Evolutionary conservation across 352 stramenopile species (phyloP), one percentile per base, ranked within the genome.

Genomic region (Globisporangium acanthophoron): DNA sequence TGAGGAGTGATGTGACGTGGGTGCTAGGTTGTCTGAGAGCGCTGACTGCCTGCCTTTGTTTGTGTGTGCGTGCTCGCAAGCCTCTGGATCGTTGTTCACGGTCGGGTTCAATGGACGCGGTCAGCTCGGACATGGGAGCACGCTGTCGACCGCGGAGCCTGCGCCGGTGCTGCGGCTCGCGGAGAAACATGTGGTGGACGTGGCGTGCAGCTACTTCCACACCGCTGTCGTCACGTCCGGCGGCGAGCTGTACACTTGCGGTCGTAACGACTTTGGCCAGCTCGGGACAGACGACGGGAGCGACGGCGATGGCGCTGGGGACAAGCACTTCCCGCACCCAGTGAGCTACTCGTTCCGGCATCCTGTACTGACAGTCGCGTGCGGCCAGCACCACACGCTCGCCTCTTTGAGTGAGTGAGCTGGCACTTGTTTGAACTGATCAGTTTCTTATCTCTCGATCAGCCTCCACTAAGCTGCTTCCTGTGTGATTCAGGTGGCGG

Each of bases 161-260:
- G 77, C 72, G 33, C 63, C 78, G 0, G 79, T 91, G 40, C 54
- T 69, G 15, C 66, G 61, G 37, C 57, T 92, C 16, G 29, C 41
- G 13, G 68, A 59, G 54, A 80, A 84, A 37, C 70, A 72, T n/a
- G 85, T 97, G 16, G 64, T 82, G 1, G 70, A 91, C 43, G 90
- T 93, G 8, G 80, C 82, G 4, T 97, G 90, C 65, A 97, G 90
- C 67, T 98, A 97, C 61, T 97, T 97, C 61, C 92, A 98, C 75
- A 96, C 80, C 1, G 69, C 90, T 39, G 76, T 97, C 39, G 70
- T 90, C 24, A 91, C 80, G 27, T 71, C 78, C 16, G 82, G 87
- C 35, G 87, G 87, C 12, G 76, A 92, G 39, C 64, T 97, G 37
- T 96, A 83, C 46, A 64, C 85, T 9, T 97, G 92, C 49, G 92